phyloP scores from a whole-genome alignment of 2,329 filamentous ascomycete species.

The Aspergillus fumigatiaffinis region DNA sequence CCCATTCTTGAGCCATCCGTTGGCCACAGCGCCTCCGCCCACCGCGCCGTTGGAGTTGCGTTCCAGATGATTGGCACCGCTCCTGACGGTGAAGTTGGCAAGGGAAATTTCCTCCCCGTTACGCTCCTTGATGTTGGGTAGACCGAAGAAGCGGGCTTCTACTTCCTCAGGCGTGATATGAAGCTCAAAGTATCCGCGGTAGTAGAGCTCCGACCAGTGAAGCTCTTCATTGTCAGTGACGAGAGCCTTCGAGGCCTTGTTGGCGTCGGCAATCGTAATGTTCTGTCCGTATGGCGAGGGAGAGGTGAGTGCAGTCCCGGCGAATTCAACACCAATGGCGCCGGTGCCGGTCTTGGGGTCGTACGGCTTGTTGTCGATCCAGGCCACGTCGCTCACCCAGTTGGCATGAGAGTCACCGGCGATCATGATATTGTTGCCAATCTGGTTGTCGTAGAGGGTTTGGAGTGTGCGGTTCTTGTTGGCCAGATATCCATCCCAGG shows the following conservation, averaged over 20 bases:
- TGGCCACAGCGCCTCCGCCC: neutral
- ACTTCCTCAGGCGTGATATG: constrained; percentile 55
- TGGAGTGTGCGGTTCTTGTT: constrained; percentile 69
- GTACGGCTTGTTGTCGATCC: constrained; percentile 53
- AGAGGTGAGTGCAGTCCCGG: constrained; percentile 63
- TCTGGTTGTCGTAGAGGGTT: constrained; percentile 63
- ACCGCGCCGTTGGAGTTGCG: constrained; percentile 18
- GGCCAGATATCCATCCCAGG: constrained; percentile 63
- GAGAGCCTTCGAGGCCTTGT: constrained; percentile 39
- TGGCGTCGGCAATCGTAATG: constrained; percentile 51
- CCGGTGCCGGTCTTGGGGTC: constrained; percentile 52
- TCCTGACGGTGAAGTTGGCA: constrained; percentile 66
- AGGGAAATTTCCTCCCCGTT: constrained; percentile 63
- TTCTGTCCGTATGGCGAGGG: constrained; percentile 53
- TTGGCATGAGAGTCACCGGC: constrained; percentile 66
- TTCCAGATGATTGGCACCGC: constrained; percentile 57
- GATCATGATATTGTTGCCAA: constrained; percentile 69
- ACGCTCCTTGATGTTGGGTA: constrained; percentile 56
- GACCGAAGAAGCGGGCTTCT: constrained; percentile 62
- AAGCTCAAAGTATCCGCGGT: constrained; percentile 69
- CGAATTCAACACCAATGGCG: constrained; percentile 61
- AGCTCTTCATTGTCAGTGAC: constrained; percentile 56
- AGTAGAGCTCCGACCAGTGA: constrained; percentile 71
- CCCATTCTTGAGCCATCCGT: neutral
- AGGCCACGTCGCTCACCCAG: constrained; percentile 60